Evolutionary conservation across 2,329 filamentous ascomycete species (phyloP).

Genomic region (Penicillium polonicum): DNA sequence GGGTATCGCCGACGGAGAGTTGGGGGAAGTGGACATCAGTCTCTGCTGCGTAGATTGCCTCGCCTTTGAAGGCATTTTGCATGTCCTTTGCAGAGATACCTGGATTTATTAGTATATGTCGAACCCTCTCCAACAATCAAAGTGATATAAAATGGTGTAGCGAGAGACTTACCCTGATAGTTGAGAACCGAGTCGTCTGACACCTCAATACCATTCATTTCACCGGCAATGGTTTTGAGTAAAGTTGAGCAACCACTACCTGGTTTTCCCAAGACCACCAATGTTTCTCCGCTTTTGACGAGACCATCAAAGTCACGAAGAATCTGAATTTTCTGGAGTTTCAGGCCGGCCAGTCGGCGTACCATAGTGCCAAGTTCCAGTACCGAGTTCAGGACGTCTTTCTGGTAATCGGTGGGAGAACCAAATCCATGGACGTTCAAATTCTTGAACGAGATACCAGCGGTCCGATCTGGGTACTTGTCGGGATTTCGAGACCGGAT

Average conservation of each 20-base stretch:
- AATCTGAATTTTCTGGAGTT: background rate
- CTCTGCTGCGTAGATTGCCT: slow-evolving; percentile 78
- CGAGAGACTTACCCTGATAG: slow-evolving; percentile 57
- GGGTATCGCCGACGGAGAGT: slow-evolving; percentile 70
- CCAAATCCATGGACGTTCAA: slow-evolving; percentile 66
- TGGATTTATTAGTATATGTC: slow-evolving; percentile 54
- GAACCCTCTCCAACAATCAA: background rate
- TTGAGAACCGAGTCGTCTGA: slow-evolving; percentile 69
- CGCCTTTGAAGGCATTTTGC: slow-evolving; percentile 58
- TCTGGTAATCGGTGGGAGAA: slow-evolving; percentile 64
- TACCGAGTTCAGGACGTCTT: slow-evolving; percentile 61
- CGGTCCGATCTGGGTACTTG: slow-evolving; percentile 34
- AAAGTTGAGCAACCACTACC: slow-evolving; percentile 65
- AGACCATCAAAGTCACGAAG: slow-evolving; percentile 1
- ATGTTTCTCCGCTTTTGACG: background rate
- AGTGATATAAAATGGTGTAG: background rate
- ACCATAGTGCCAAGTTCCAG: slow-evolving; percentile 24
- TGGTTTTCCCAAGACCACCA: background rate
- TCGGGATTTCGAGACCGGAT: slow-evolving; percentile 23
- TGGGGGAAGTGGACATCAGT: slow-evolving; percentile 75
- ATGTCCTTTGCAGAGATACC: slow-evolving; percentile 68
- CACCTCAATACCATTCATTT: slow-evolving; percentile 72
- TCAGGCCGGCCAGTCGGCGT: background rate
- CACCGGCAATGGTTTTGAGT: slow-evolving; percentile 75
- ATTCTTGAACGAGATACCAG: slow-evolving; percentile 63